Evolutionary conservation across 768 basidiomycete genomes (phyloP).

Genomic region (Calvatia gigantea): DNA sequence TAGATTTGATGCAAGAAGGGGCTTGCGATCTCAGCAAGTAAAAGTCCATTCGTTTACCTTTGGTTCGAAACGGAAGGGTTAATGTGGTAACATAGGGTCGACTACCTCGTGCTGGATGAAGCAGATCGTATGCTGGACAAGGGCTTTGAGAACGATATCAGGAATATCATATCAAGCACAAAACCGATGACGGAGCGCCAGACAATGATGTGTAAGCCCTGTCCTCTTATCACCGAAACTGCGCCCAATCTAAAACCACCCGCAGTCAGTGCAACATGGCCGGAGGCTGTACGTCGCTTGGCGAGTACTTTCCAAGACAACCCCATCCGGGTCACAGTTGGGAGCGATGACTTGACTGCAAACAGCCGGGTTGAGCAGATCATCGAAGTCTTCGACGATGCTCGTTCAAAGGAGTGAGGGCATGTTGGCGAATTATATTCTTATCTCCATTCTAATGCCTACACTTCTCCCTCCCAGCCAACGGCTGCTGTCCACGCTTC

Average conservation of each 20-base stretch:
- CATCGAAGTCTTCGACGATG: conserved; percentile 89
- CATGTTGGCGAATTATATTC: neutral
- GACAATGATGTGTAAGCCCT: conserved; percentile 87
- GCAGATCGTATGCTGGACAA: conserved; percentile 98
- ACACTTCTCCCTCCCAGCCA: conserved; percentile 34
- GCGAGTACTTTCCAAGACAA: conserved; percentile 84
- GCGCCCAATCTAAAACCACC: neutral
- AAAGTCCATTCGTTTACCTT: conserved; percentile 23
- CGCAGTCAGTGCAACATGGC: conserved; percentile 97
- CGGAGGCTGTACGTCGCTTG: conserved; percentile 85
- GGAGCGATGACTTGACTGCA: conserved; percentile 91
- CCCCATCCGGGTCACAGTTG: conserved; percentile 90
- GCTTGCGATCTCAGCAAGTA: conserved; percentile 77
- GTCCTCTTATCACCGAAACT: neutral
- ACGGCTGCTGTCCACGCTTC: conserved; percentile 57
- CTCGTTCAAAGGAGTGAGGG: conserved; percentile 81
- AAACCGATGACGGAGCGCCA: conserved; percentile 70
- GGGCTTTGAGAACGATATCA: conserved; percentile 97
- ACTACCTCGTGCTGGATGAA: conserved; percentile 94
- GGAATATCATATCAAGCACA: conserved; percentile 78
- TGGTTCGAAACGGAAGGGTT: conserved; percentile 5
- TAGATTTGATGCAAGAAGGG: conserved; percentile 90
- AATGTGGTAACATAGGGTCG: conserved; percentile 47
- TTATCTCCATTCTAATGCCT: neutral
- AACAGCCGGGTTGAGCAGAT: conserved; percentile 91